Evolutionary conservation across 1,284 basidiomycete species (phyloP).

Genomic region (Puccinia hordei): DNA sequence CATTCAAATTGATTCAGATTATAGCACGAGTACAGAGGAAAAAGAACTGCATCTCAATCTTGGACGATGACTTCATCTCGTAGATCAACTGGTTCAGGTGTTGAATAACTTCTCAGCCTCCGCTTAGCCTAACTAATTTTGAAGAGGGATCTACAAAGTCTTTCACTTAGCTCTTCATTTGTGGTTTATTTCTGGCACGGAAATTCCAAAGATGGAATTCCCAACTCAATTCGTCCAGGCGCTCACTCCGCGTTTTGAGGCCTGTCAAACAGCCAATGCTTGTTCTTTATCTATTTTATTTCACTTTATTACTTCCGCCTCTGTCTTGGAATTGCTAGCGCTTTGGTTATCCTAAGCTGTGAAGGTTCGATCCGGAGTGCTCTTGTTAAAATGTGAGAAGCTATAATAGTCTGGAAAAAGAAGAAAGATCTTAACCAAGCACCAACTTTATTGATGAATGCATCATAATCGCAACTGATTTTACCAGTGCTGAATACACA

Average conservation of each 20-base stretch:
- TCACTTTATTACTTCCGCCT: neutral
- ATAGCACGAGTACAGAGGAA: no score
- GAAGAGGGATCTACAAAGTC: conserved; percentile 8
- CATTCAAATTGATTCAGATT: no score
- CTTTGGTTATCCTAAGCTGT: conserved; percentile 17
- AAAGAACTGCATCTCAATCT: no score
- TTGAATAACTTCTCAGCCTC: no score
- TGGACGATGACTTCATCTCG: no score
- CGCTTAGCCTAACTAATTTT: neutral
- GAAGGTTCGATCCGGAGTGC: conserved; percentile 3
- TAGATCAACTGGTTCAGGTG: no score
- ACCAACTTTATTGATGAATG: conserved; percentile 15
- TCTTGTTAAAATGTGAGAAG: neutral
- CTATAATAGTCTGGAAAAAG: neutral
- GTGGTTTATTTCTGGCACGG: neutral
- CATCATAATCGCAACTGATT: neutral
- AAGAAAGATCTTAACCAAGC: conserved; percentile 1
- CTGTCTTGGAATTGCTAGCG: neutral
- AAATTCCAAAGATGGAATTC: neutral
- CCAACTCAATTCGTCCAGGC: conserved; percentile 5
- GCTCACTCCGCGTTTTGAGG: neutral
- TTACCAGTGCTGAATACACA: conserved; percentile 7
- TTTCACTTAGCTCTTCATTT: conserved; percentile 9
- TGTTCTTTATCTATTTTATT: neutral
- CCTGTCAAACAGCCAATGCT: neutral